A percentile compares a stretch with the other conserved stretches of the same genome.
phyloP scores from a whole-genome alignment of 352 stramenopile genomes.

The Phytopythium litorale region DNA sequence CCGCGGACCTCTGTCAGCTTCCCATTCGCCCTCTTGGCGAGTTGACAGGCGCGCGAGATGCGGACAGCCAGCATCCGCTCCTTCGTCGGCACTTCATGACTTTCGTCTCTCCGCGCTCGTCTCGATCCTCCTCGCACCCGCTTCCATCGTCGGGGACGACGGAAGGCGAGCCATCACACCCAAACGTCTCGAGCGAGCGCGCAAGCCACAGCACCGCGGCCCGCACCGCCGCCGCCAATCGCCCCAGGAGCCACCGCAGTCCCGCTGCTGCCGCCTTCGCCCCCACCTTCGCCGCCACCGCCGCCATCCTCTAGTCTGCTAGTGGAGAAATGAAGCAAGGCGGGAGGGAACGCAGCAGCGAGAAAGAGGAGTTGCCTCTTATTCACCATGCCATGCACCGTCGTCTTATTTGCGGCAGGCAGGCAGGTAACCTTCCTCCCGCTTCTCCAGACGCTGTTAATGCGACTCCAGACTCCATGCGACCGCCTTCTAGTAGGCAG shows the following conservation, averaged over 20 bases:
- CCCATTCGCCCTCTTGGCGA: neutral
- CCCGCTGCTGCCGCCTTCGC: neutral
- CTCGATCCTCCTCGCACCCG: too few species aligned
- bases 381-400: neutral
- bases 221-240: neutral
- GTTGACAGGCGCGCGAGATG: neutral
- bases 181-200: neutral
- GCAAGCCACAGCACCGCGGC: neutral
- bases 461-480: neutral
- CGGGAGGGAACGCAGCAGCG: neutral
- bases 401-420: neutral
- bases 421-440: neutral
- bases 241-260: neutral
- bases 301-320: conserved; percentile 1
- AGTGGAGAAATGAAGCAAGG: neutral
- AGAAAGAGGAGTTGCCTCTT: neutral
- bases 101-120: too few species aligned
- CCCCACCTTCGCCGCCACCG: too few species aligned
- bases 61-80: neutral
- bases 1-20: neutral
- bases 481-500: neutral
- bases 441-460: neutral
- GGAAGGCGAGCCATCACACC: neutral
- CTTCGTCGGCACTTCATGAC: neutral
- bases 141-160: neutral